Percentiles rank a stretch among this genome's conserved stretches.
These are phyloP conservation scores for Fusarium sp. DNA, from an alignment of 2,329 filamentous ascomycete genomes.

Conservation along the genomic window DNA sequence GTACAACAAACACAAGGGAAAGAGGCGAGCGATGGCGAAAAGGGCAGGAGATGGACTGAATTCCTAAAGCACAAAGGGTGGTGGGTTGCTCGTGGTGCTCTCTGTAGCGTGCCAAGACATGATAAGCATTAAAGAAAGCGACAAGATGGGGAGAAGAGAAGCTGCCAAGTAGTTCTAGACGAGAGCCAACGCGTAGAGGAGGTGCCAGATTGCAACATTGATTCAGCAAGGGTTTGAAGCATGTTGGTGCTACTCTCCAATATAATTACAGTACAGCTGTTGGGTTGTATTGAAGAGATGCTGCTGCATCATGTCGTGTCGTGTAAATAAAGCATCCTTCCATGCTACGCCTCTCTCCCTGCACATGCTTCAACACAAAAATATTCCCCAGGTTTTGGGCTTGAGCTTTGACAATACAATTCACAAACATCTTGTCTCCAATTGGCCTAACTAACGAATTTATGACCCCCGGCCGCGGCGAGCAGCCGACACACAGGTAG, in stretches of 20 bases:
- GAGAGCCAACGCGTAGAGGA: background rate
- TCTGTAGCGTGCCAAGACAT: constrained; percentile 33
- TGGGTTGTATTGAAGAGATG: background rate
- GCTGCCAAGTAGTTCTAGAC: constrained; percentile 26
- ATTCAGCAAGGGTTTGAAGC: background rate
- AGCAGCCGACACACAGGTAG: too few relatives aligned
- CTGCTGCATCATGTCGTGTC: background rate
- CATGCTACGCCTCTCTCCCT: background rate
- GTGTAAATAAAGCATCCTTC: constrained; percentile 1
- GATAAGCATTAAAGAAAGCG: constrained; percentile 18
- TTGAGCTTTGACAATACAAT: background rate
- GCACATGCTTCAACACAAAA: background rate
- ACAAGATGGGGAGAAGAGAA: constrained; percentile 11
- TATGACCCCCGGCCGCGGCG: too few relatives aligned
- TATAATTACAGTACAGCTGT: background rate
- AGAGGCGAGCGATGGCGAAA: constrained; percentile 35
- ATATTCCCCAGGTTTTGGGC: constrained; percentile 7
- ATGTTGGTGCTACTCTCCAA: background rate
- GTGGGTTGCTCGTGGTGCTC: background rate
- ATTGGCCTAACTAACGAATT: background rate
- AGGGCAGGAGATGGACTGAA: constrained; percentile 38
- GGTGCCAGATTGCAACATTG: background rate
- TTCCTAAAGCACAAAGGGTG: background rate
- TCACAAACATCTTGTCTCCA: background rate
- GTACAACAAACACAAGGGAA: background rate